Conservation (phyloP, 2,329 filamentous ascomycete species). For the Acrocalymma vagum region DNA sequence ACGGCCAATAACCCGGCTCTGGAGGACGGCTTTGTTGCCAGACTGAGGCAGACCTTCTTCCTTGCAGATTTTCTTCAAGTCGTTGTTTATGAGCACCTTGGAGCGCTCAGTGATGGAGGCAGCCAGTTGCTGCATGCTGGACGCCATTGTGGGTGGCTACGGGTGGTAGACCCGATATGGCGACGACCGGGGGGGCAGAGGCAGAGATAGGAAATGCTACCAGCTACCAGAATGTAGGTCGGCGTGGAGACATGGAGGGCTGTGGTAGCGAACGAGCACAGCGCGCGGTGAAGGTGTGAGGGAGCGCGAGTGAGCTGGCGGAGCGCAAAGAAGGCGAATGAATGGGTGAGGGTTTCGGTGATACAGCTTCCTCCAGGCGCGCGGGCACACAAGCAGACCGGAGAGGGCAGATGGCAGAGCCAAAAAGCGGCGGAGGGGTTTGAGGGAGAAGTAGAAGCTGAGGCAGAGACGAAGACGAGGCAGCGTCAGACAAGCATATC, state of each 20-base stretch:
- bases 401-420: neutral
- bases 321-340: constrained; percentile 20
- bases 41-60: constrained; percentile 74
- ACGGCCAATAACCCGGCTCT: constrained; percentile 81
- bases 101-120: constrained; percentile 53
- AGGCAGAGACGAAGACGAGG: neutral
- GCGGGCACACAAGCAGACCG: constrained; percentile 5
- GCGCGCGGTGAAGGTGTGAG: constrained; percentile 11
- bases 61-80: constrained; percentile 80
- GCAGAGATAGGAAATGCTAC: constrained; percentile 8
- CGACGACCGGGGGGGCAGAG: constrained; percentile 5
- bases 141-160: constrained; percentile 34
- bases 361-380: neutral
- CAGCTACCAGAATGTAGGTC: constrained; percentile 20
- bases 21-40: constrained; percentile 85
- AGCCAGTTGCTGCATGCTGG: constrained; percentile 52
- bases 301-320: constrained; percentile 18
- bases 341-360: constrained; percentile 6
- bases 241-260: constrained; percentile 14
- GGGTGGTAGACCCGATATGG: constrained; percentile 9
- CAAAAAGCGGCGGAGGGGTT: constrained; percentile 1
- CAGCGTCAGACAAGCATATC: too few relatives aligned
- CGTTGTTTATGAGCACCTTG: constrained; percentile 67
- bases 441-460: neutral
- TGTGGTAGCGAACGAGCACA: constrained; percentile 8